Evolutionary conservation across 495 filamentous ascomycete genomes (phyloP).

Genomic region (Neurospora sp.): DNA sequence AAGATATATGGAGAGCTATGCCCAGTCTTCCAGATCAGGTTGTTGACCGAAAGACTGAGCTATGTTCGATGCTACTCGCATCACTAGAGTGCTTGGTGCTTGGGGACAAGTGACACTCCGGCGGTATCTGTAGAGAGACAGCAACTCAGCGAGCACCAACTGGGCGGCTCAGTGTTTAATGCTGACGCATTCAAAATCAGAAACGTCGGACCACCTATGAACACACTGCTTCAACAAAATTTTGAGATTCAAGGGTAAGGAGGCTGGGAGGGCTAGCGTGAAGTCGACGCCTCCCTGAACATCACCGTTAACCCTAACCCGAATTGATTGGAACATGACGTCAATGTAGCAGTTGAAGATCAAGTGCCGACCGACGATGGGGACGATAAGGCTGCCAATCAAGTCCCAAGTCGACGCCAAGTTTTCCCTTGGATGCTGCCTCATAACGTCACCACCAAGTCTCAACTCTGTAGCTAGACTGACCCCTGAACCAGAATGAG

Average conservation of each 20-base stretch:
- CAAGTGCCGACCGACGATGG: background rate
- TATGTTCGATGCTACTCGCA: background rate
- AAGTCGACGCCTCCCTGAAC: background rate
- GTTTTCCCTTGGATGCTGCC: background rate
- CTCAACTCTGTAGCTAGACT: background rate
- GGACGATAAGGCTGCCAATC: background rate
- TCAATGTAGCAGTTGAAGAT: background rate
- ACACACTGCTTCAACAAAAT: background rate
- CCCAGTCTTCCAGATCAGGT: background rate
- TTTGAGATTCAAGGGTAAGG: background rate
- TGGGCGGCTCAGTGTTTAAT: background rate
- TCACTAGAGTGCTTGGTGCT: background rate
- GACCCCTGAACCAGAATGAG: background rate
- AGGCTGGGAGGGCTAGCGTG: background rate
- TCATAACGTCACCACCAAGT: background rate
- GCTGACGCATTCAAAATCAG: background rate
- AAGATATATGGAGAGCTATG: background rate
- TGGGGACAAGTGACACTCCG: background rate
- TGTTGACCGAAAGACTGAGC: background rate
- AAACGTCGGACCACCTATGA: background rate
- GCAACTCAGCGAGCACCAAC: background rate
- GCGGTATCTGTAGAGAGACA: background rate
- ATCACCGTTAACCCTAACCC: background rate
- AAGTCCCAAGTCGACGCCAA: background rate
- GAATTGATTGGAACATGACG: background rate